These are phyloP conservation scores for Typha latifolia DNA, from an alignment of 176 grass and related monocot species.

Conservation along the genomic window DNA sequence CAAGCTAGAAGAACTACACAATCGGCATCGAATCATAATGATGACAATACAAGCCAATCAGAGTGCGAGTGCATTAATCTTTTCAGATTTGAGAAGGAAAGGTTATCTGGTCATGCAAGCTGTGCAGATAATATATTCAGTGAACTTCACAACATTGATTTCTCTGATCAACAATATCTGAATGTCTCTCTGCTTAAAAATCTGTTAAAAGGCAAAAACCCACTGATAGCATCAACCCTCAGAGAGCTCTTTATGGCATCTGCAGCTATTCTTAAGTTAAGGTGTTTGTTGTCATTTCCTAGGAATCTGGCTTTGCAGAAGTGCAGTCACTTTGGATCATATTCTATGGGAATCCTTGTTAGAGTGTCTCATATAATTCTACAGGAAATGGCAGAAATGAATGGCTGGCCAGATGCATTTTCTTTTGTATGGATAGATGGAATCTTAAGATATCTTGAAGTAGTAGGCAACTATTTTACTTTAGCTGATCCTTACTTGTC, in stretches of 20 bases:
- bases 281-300: constrained; percentile 32
- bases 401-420: constrained; percentile 39
- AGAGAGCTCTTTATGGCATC: constrained; percentile 66
- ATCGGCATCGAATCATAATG: background rate
- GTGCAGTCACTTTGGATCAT: constrained; percentile 23
- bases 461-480: constrained; percentile 44
- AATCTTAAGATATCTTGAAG: constrained; percentile 69
- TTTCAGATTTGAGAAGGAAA: constrained; percentile 9
- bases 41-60: background rate
- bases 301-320: constrained; percentile 20
- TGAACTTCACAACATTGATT: constrained; percentile 28
- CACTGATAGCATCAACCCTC: constrained; percentile 41
- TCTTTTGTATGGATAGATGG: constrained; percentile 78
- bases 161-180: constrained; percentile 33
- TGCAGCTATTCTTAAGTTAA: constrained; percentile 69
- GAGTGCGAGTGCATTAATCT: background rate
- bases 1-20: background rate
- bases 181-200: constrained; percentile 39
- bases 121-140: constrained; percentile 14
- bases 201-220: constrained; percentile 48
- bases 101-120: constrained; percentile 7
- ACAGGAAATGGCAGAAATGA: constrained; percentile 62
- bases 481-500: constrained; percentile 48
- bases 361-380: constrained; percentile 51
- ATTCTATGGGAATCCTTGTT: constrained; percentile 36